Base-by-base conservation (phyloP, 1,284 basidiomycete species). In the Melampsora medusae region DNA sequence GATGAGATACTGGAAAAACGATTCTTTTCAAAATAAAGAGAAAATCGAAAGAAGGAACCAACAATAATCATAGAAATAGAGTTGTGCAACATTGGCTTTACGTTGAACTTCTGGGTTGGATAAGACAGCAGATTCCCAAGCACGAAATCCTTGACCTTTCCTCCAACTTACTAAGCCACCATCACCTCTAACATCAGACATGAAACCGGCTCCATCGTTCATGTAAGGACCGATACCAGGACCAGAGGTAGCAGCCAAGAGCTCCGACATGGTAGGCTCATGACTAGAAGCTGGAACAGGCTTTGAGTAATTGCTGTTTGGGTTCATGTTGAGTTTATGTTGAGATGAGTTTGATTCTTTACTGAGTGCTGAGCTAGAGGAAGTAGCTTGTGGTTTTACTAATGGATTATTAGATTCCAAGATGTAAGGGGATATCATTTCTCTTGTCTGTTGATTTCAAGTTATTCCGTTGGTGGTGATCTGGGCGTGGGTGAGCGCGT, bases 81-180 rank as follows among this genome's bases (percentile, higher is more conserved):
- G 88, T 82, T 97, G 95, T 31, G 93, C 93, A 14, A 97, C 92
- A 4, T 94, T 97, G 2, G 94, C 91, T 83, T 97, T 97, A 72
- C 94, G 88, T 82, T 89, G 92, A 73, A 97, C 90, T 83, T 97
- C 95, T 17, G 89, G 83, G 78, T 88, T 92, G 42, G 91, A 89
- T 62, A 96, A 81, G 48, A 95, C 85, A 80, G 92, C 90, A 77
- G 87, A 88, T 85, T 96, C 94, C 92, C 92, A 96, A 77, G 76
- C 79, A 76, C 79, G 77, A 80, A 81, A 81, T 50, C 82, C 81
- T 78, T 82, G 79, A 4, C 79, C 80, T 72, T 80, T 80, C 31
- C 82, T 77, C 81, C 82, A 83, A 61, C 79, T 80, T 38, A 80
- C 75, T 25, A 82, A 72, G 4, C 81, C 81, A 9, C 61, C 61